Evolutionary conservation across 1,284 basidiomycete species (phyloP).

Genomic region (Pascua sp.): DNA sequence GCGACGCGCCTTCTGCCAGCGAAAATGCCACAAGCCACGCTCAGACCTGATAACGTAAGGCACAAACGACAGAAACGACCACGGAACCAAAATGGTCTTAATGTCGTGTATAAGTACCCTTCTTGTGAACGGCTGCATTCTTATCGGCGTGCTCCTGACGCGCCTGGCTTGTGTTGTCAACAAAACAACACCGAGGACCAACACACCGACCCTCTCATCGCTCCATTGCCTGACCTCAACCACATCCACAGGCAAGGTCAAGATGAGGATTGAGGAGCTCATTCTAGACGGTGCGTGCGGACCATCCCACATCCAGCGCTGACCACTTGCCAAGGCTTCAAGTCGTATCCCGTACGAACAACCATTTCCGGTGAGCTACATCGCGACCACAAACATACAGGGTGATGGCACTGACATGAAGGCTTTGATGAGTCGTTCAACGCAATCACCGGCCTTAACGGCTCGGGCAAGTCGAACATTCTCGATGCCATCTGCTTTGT

Average conservation of each 20-base stretch:
- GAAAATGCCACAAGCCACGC: no score
- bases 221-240: neutral
- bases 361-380: slow-evolving; percentile 62
- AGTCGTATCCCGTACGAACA: slow-evolving; percentile 93
- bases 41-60: no score
- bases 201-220: neutral
- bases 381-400: neutral
- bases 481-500: slow-evolving; percentile 97
- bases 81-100: neutral
- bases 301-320: neutral
- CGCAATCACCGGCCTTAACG: slow-evolving; percentile 94
- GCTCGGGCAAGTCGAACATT: slow-evolving; percentile 89
- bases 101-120: neutral
- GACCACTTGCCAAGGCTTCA: slow-evolving; percentile 67
- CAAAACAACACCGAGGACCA: slow-evolving; percentile 1
- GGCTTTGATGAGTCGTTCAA: slow-evolving; percentile 97
- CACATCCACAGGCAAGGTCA: slow-evolving; percentile 9
- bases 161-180: slow-evolving; percentile 9
- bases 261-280: slow-evolving; percentile 76
- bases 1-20: no score
- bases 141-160: neutral
- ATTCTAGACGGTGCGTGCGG: slow-evolving; percentile 63
- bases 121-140: neutral
- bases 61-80: neutral
- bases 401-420: slow-evolving; percentile 14